Conservation (phyloP, 495 filamentous ascomycete genomes). For the Aspergillus steynii region DNA sequence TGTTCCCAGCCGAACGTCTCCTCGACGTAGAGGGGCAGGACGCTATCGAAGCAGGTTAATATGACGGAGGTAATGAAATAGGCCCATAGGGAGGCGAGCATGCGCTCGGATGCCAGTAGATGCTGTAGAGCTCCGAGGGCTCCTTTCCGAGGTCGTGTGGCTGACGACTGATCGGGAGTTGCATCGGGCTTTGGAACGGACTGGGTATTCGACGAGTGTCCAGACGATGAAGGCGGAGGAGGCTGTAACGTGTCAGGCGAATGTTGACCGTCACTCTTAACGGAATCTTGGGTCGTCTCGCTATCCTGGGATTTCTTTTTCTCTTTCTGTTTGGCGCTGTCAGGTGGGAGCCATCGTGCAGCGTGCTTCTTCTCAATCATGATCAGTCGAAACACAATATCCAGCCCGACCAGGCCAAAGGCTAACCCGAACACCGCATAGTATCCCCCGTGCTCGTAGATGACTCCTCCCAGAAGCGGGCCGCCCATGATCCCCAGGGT, state of each 20-base stretch:
- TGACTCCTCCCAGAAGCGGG: constrained; percentile 75
- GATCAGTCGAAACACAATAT: constrained; percentile 66
- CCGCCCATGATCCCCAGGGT: constrained; percentile 68
- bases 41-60: constrained; percentile 55
- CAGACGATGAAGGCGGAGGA: background rate
- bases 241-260: background rate
- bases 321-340: background rate
- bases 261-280: background rate
- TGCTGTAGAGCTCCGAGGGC: constrained; percentile 14
- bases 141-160: background rate
- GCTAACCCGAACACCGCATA: constrained; percentile 73
- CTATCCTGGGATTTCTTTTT: background rate
- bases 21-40: constrained; percentile 66
- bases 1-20: constrained; percentile 67
- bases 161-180: background rate
- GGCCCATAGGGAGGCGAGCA: constrained; percentile 57
- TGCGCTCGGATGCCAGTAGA: constrained; percentile 58
- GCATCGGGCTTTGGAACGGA: background rate
- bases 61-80: constrained; percentile 50
- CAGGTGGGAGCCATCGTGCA: constrained; percentile 52
- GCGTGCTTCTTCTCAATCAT: constrained; percentile 81
- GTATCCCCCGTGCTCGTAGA: constrained; percentile 74
- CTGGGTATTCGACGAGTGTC: background rate
- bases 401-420: constrained; percentile 67
- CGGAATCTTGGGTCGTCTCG: background rate